Conservation (phyloP, 352 stramenopile genomes). For the Globisporangium sylvaticum region DNA sequence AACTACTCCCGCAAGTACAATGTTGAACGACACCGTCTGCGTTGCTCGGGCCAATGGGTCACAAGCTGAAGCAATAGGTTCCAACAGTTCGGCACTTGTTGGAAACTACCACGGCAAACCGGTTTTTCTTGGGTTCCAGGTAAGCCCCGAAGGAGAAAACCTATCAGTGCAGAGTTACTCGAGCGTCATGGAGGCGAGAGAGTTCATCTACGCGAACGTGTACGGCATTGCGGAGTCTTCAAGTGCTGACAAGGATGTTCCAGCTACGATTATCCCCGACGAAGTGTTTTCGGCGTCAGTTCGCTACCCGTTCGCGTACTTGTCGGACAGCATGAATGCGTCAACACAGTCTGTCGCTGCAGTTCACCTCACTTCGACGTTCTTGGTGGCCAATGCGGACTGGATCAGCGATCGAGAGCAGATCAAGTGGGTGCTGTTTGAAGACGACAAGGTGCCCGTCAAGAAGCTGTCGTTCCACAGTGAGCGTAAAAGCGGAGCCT, state of each 20-base stretch:
- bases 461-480: too few relatives aligned
- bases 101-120: background rate
- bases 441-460: background rate
- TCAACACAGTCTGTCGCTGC: background rate
- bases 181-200: background rate
- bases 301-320: conserved; percentile 3
- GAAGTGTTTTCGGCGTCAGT: background rate
- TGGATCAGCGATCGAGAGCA: background rate
- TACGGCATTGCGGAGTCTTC: background rate
- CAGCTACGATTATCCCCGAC: background rate
- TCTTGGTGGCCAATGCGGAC: background rate
- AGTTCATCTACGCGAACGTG: conserved; percentile 3
- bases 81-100: background rate
- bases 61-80: background rate
- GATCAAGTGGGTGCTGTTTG: conserved; percentile 9
- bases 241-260: background rate
- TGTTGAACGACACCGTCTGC: background rate
- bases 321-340: conserved; percentile 2
- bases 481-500: too few relatives aligned
- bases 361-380: background rate
- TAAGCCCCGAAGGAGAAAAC: background rate
- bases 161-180: background rate
- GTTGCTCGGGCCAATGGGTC: background rate
- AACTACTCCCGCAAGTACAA: too few relatives aligned
- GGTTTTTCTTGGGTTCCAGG: background rate